Evolutionary conservation across 2,329 filamentous ascomycete genomes (phyloP).

Genomic region (Aspergillus hortae): DNA sequence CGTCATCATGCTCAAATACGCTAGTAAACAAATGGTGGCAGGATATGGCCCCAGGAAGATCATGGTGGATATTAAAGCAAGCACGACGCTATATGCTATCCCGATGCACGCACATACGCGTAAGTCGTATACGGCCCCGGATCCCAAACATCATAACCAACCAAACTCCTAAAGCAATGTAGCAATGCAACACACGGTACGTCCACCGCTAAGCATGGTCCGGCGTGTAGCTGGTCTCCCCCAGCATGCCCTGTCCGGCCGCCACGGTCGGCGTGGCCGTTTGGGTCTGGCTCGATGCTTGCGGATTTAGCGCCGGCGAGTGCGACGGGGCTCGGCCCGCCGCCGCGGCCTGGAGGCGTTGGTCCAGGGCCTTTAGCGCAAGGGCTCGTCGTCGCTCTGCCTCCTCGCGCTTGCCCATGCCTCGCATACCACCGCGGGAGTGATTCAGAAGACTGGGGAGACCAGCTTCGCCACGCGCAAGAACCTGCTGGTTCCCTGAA

Average conservation of each 20-base stretch:
- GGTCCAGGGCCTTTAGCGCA: conserved; percentile 86
- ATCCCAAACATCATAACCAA: conserved; percentile 11
- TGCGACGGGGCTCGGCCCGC: conserved; percentile 47
- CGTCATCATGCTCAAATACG: too few species aligned
- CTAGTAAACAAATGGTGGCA: too few species aligned
- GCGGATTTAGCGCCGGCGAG: conserved; percentile 29
- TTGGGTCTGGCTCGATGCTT: conserved; percentile 34
- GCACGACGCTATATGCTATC: too few species aligned
- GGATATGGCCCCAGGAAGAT: too few species aligned
- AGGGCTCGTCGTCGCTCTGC: conserved; percentile 85
- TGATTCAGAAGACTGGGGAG: conserved; percentile 58
- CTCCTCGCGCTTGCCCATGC: conserved; percentile 74
- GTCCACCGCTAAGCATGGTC: conserved; percentile 46
- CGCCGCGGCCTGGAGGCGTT: conserved; percentile 82
- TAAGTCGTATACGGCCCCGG: too few species aligned
- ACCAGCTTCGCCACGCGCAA: conserved; percentile 59
- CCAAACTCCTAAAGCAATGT: conserved; percentile 13
- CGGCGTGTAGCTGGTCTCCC: conserved; percentile 67
- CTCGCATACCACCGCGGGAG: conserved; percentile 41
- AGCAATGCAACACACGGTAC: conserved; percentile 1
- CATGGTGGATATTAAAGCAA: too few species aligned
- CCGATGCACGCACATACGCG: too few species aligned
- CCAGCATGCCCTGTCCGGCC: conserved; percentile 58
- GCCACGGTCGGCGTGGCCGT: conserved; percentile 54
- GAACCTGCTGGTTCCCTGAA: conserved; percentile 67